Evolutionary conservation across 176 grass and related monocot species (phyloP).

Genomic region (Microstegium vimineum): DNA sequence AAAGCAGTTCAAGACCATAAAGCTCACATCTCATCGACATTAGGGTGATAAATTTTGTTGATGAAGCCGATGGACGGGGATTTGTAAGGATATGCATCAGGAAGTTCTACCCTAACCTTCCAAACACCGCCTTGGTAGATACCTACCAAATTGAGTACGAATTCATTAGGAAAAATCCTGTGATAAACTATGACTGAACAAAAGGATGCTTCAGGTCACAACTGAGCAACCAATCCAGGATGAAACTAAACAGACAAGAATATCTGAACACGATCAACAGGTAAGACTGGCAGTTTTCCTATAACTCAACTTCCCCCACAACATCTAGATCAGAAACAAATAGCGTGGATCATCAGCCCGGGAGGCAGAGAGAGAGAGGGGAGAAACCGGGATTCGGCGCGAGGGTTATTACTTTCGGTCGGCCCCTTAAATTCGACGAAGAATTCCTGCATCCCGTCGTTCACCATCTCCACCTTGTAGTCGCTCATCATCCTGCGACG

Average conservation of each 20-base stretch:
- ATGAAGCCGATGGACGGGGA: slow-evolving; percentile 89
- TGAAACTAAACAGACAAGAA: slow-evolving; percentile 3
- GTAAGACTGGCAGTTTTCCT: not conserved
- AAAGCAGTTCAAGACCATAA: not conserved
- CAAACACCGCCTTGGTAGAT: slow-evolving; percentile 98
- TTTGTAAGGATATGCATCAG: slow-evolving; percentile 95
- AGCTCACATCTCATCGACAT: slow-evolving; percentile 96
- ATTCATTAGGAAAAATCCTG: slow-evolving; percentile 1
- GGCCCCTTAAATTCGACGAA: slow-evolving; percentile 90
- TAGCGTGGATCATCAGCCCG: not conserved
- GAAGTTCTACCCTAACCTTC: slow-evolving; percentile 94
- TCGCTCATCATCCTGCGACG: slow-evolving; percentile 93
- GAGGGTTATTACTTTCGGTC: slow-evolving; percentile 60
- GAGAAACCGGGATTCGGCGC: not conserved
- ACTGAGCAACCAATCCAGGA: not conserved
- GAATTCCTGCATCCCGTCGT: slow-evolving; percentile 99
- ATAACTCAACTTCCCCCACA: not conserved
- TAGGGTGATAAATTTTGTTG: slow-evolving; percentile 98
- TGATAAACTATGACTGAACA: not conserved
- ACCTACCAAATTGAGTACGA: slow-evolving; percentile 47
- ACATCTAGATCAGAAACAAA: slow-evolving; percentile 28
- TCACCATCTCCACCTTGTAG: slow-evolving; percentile 99
- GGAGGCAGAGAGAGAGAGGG: not conserved
- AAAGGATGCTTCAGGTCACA: not conserved
- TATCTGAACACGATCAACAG: not conserved